Evolutionary conservation across 768 basidiomycete species (phyloP).

Genomic region (Trametes gibbosa): DNA sequence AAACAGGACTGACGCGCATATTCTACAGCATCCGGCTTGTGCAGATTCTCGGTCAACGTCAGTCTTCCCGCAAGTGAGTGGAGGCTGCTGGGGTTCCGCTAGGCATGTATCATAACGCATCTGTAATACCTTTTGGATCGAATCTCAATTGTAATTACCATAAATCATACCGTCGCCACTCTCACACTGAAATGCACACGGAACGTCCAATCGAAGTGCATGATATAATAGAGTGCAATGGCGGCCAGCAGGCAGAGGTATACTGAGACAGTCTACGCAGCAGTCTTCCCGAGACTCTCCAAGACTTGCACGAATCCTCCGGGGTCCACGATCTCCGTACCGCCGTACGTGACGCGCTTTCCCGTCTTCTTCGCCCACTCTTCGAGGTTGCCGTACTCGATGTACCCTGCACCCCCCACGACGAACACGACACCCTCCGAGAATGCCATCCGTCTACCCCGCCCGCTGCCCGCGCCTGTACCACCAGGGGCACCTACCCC

Average conservation of each 20-base stretch:
- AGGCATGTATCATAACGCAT: not conserved
- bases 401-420: constrained; percentile 95
- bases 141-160: not conserved
- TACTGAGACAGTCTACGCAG: not conserved
- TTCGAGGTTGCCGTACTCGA: constrained; percentile 94
- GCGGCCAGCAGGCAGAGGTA: not conserved
- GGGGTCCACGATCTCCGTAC: constrained; percentile 93
- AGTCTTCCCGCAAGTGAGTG: constrained; percentile 49
- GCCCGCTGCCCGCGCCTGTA: constrained; percentile 34
- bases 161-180: not conserved
- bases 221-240: not conserved
- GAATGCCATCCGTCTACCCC: constrained; percentile 69
- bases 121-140: not conserved
- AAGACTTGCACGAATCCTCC: constrained; percentile 76
- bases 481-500: constrained; percentile 38
- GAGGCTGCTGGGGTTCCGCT: not conserved
- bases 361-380: constrained; percentile 88
- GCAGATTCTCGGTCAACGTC: constrained; percentile 71
- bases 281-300: constrained; percentile 55
- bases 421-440: constrained; percentile 88
- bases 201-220: not conserved
- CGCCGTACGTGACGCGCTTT: constrained; percentile 89
- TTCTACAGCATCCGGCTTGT: constrained; percentile 68
- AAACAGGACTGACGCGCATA: not conserved
- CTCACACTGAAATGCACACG: not conserved